Percentiles rank a stretch among this genome's conserved stretches.
These are phyloP conservation scores for Rhizopogon roseolus DNA, from an alignment of 768 basidiomycete species.

Conservation along the genomic window DNA sequence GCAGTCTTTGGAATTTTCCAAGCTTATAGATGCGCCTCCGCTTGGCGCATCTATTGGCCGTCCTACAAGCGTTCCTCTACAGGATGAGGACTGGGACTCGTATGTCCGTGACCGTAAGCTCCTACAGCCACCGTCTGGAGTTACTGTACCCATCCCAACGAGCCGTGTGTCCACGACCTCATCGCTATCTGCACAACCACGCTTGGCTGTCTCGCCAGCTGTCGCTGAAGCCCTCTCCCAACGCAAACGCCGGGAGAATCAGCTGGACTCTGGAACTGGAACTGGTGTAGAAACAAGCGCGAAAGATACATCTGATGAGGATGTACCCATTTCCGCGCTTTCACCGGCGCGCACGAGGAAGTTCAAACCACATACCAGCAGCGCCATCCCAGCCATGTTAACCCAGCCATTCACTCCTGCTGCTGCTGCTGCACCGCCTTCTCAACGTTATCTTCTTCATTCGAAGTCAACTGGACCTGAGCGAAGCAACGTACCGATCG, in stretches of 20 bases:
- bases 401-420: slow-evolving; percentile 21
- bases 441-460: slow-evolving; percentile 13
- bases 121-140: slow-evolving; percentile 76
- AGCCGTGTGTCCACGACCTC: slow-evolving; percentile 35
- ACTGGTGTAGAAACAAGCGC: slow-evolving; percentile 21
- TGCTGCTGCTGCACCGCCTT: slow-evolving; percentile 20
- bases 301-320: slow-evolving; percentile 31
- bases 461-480: slow-evolving; percentile 12
- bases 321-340: slow-evolving; percentile 24
- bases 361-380: slow-evolving; percentile 12
- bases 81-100: slow-evolving; percentile 79
- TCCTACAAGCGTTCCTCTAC: slow-evolving; percentile 70
- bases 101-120: slow-evolving; percentile 85
- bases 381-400: slow-evolving; percentile 22
- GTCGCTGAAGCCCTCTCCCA: slow-evolving; percentile 70
- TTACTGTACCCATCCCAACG: slow-evolving; percentile 75
- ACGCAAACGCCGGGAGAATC: slow-evolving; percentile 69
- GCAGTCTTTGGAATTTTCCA: slow-evolving; percentile 69
- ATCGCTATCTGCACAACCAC: slow-evolving; percentile 21
- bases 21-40: slow-evolving; percentile 36
- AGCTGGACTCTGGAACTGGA: slow-evolving; percentile 41
- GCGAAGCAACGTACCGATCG: slow-evolving; percentile 25
- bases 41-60: slow-evolving; percentile 55
- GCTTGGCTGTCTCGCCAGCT: slow-evolving; percentile 60
- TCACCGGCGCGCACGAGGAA: slow-evolving; percentile 12